Evolutionary conservation across 2,329 filamentous ascomycete genomes (phyloP).

Genomic region (Microsporum audouinii): DNA sequence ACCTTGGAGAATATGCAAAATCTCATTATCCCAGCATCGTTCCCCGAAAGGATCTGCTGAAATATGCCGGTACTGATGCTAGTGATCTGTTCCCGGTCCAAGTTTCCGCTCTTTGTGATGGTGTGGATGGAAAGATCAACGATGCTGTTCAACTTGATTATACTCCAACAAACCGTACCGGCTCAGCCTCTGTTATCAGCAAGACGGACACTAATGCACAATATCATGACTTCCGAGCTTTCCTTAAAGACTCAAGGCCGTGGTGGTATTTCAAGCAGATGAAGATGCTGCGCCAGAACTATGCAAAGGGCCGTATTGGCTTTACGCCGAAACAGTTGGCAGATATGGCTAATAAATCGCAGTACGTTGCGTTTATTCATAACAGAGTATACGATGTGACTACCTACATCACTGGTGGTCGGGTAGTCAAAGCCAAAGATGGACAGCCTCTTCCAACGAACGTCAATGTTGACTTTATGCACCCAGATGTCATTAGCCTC

Average conservation of each 20-base stretch:
- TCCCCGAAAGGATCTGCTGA: slow-evolving; percentile 51
- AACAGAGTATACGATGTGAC: slow-evolving; percentile 80
- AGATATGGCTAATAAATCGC: slow-evolving; percentile 49
- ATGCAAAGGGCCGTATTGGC: slow-evolving; percentile 76
- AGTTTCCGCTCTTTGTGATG: slow-evolving; percentile 81
- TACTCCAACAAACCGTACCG: slow-evolving; percentile 61
- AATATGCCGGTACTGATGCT: slow-evolving; percentile 81
- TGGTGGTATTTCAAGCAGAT: slow-evolving; percentile 94
- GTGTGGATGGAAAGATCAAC: slow-evolving; percentile 50
- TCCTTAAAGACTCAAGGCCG: slow-evolving; percentile 65
- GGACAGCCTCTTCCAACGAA: slow-evolving; percentile 40
- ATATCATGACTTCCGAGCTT: slow-evolving; percentile 89
- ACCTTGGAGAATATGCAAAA: slow-evolving; percentile 61
- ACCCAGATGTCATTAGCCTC: slow-evolving; percentile 57
- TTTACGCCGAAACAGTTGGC: slow-evolving; percentile 64
- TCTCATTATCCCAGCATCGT: slow-evolving; percentile 65
- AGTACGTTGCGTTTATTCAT: slow-evolving; percentile 67
- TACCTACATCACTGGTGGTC: slow-evolving; percentile 65
- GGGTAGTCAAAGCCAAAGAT: slow-evolving; percentile 47
- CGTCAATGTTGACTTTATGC: slow-evolving; percentile 68
- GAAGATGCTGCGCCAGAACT: slow-evolving; percentile 61
- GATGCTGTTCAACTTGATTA: slow-evolving; percentile 75
- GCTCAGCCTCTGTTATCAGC: slow-evolving; percentile 53
- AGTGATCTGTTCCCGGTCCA: slow-evolving; percentile 85
- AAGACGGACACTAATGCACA: slow-evolving; percentile 58